These are phyloP conservation scores for Primulina huaijiensis DNA, from an alignment of 257 asterid genomes.

Conservation along the genomic window DNA sequence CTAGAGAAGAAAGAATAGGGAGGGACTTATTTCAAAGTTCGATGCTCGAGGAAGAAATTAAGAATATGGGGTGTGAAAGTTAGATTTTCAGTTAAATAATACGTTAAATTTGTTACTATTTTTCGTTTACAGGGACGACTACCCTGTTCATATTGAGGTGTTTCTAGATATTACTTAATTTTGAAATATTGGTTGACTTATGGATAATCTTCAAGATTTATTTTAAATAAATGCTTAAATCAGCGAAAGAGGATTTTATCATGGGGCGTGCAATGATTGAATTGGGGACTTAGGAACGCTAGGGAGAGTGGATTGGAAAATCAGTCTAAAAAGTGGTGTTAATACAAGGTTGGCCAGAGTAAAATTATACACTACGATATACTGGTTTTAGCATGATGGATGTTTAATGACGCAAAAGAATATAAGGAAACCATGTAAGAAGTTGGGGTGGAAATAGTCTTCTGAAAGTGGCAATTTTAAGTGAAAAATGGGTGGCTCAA, in stretches of 20 bases:
- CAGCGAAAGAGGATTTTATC: constrained; percentile 24
- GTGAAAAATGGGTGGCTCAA: constrained; percentile 44
- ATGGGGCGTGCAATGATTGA: constrained; percentile 43
- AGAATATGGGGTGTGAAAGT: too few species aligned
- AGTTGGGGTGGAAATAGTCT: constrained; percentile 31
- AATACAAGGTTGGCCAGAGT: constrained; percentile 32
- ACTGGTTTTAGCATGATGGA: constrained; percentile 30
- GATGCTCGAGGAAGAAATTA: too few species aligned
- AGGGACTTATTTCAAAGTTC: too few species aligned
- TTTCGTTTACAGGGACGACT: too few species aligned
- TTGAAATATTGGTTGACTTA: constrained; percentile 20
- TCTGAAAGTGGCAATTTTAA: constrained; percentile 38
- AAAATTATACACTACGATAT: constrained; percentile 27
- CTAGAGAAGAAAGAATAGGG: too few species aligned
- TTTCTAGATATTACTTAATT: background rate
- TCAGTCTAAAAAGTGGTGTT: constrained; percentile 33
- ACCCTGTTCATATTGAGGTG: too few species aligned
- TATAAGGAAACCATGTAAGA: constrained; percentile 29
- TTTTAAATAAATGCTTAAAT: constrained; percentile 29
- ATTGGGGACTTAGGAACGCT: constrained; percentile 25
- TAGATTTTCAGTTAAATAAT: too few species aligned
- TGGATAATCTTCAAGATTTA: constrained; percentile 31
- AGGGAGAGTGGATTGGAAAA: constrained; percentile 29
- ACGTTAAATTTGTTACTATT: too few species aligned
- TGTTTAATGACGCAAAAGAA: constrained; percentile 33